These are phyloP conservation scores for Perkinsus chesapeaki DNA, from an alignment of 169 alveolate genomes.

Conservation along the genomic window DNA sequence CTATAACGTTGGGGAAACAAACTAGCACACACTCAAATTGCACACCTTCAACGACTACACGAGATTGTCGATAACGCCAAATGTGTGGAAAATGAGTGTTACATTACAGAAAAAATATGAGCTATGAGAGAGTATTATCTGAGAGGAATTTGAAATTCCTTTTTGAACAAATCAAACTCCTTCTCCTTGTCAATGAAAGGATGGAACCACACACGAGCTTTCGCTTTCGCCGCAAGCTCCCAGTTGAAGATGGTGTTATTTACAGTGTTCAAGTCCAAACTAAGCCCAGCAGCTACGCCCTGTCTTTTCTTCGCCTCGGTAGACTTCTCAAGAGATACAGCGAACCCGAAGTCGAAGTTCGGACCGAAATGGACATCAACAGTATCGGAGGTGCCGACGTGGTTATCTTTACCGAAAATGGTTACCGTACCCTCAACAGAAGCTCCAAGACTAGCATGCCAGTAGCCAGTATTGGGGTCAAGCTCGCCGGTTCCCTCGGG, in stretches of 20 bases:
- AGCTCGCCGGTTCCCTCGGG: background rate
- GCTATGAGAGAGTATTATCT: no score
- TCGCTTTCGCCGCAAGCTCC: background rate
- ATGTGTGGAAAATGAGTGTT: no score
- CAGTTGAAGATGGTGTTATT: background rate
- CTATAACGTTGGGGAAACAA: no score
- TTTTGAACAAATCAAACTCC: background rate
- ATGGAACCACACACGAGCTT: background rate
- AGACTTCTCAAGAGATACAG: background rate
- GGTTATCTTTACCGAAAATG: background rate
- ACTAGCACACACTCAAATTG: no score
- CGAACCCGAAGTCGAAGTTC: background rate
- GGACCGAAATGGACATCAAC: background rate
- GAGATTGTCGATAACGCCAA: no score
- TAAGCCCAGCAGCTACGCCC: background rate
- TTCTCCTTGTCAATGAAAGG: background rate
- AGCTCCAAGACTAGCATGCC: background rate
- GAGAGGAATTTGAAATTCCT: no score
- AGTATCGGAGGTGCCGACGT: background rate
- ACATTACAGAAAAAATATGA: no score
- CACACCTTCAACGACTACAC: no score
- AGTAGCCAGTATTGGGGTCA: background rate
- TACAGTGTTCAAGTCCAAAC: background rate
- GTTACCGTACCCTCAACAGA: background rate
- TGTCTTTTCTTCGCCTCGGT: background rate